These are phyloP conservation scores for Austroboletus festivus DNA, from an alignment of 768 basidiomycete species.

Conservation along the genomic window DNA sequence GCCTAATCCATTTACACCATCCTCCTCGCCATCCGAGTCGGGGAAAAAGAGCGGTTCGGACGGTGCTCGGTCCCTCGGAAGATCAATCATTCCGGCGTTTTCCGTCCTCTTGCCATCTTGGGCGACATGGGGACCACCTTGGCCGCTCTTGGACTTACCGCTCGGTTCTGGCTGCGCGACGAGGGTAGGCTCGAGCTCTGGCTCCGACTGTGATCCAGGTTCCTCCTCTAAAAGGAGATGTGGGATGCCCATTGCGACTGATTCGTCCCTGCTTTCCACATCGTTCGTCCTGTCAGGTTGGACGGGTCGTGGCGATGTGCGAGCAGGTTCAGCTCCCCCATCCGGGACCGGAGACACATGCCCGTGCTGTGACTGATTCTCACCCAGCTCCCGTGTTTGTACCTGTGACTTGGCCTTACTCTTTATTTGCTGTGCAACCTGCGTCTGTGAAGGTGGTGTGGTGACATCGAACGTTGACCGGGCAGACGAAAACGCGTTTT, in stretches of 20 bases:
- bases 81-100: too few species aligned
- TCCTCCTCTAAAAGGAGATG: too few species aligned
- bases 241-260: too few species aligned
- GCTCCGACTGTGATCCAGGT: neutral
- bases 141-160: neutral
- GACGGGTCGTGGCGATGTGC: neutral
- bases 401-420: neutral
- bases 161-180: slow-evolving; percentile 6
- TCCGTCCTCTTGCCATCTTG: too few species aligned
- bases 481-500: slow-evolving; percentile 61
- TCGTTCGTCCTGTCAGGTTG: too few species aligned
- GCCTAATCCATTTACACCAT: too few species aligned
- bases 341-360: neutral
- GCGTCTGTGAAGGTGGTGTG: slow-evolving; percentile 18
- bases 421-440: neutral
- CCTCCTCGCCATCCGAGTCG: slow-evolving; percentile 18
- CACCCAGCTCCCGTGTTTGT: neutral
- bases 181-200: slow-evolving; percentile 18
- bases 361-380: slow-evolving; percentile 2
- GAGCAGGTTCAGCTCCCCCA: neutral
- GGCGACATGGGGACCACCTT: too few species aligned
- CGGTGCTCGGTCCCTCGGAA: slow-evolving; percentile 8
- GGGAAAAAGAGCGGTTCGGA: slow-evolving; percentile 29
- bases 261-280: too few species aligned
- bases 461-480: slow-evolving; percentile 71